Conservation (phyloP, 2,329 filamentous ascomycete genomes). For the Dactylellina leptospora region DNA sequence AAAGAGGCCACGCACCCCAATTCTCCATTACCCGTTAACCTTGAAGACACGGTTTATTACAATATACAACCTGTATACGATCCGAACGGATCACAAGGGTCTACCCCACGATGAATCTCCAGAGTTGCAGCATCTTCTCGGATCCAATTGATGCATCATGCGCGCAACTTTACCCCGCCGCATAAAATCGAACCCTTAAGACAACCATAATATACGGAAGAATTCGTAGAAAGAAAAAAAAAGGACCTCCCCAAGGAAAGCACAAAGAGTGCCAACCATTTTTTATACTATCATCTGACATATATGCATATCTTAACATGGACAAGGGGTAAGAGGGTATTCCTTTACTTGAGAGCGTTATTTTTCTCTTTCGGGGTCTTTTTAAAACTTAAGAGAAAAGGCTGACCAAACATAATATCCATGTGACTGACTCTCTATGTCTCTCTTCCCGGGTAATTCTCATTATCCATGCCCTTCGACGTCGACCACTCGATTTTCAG, state of each 20-base stretch:
- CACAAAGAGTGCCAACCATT: neutral
- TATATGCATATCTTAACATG: constrained; percentile 18
- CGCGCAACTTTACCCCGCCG: constrained; percentile 39
- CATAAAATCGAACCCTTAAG: constrained; percentile 24
- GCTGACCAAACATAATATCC: constrained; percentile 21
- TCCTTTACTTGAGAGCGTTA: neutral
- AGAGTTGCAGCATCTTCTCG: constrained; percentile 45
- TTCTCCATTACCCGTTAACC: constrained; percentile 13
- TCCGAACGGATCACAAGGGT: constrained; percentile 38
- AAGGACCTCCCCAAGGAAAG: neutral
- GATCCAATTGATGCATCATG: constrained; percentile 49
- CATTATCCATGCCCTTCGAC: constrained; percentile 2
- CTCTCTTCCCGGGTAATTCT: constrained; percentile 38
- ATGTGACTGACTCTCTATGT: constrained; percentile 16
- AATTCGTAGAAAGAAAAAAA: constrained; percentile 10
- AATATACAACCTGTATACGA: constrained; percentile 21
- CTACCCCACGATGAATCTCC: constrained; percentile 45
- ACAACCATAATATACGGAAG: constrained; percentile 18
- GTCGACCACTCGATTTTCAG: constrained; percentile 3
- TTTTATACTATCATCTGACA: constrained; percentile 51
- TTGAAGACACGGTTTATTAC: constrained; percentile 1
- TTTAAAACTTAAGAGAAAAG: neutral
- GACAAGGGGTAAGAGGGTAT: constrained; percentile 31
- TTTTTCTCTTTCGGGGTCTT: neutral
- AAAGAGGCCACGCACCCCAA: neutral